Evolutionary conservation across 257 asterid species (phyloP), one percentile per base, ranked within the genome.

Genomic region (Plantago ovata): DNA sequence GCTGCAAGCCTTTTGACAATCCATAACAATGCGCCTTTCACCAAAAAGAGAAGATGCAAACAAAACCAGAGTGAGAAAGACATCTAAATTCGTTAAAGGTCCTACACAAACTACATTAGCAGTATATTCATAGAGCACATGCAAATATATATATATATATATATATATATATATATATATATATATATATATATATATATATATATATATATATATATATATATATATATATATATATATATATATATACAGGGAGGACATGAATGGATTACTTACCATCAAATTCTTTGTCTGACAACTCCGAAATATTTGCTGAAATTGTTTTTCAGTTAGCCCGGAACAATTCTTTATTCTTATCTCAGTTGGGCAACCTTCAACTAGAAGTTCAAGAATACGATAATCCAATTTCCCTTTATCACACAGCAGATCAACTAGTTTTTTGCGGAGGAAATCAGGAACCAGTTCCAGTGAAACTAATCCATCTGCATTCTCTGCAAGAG

Each of bases 271-370:
- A 12, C 43, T 75, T 73, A 89, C 97, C 90, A 39, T 72, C 82
- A 89, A 77, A 46, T 67, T 64, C 18, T 65, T 69, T 16, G 77
- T 63, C 67, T 75, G 72, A 23, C 78, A 68, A 43, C 69, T 77
- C 46, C 64, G 41, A 65, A 90, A 79, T 44, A 74, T 46, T 68
- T 68, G 64, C 40, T 61, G 64, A 62, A 84, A 82, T 57, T 77
- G 79, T 14, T 72, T 53, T 22, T 86, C 95, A 45, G 81, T 75
- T 44, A 90, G 65, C 95, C 95, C 84, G 14, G 94, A 76, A 67
- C 81, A 79, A 58, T 86, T 84, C 69, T 86, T 86, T 50, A 90
- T 16, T 50, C 83, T 72, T 71, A 90, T 74, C 73, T 77, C 86
- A 42, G 85, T 79, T 55, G 97, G 95, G 52, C 80, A 70, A 72